These are phyloP conservation scores for Trypanosoma cruzi DNA, from an alignment of 208 protist genomes.

Conservation along the genomic window DNA sequence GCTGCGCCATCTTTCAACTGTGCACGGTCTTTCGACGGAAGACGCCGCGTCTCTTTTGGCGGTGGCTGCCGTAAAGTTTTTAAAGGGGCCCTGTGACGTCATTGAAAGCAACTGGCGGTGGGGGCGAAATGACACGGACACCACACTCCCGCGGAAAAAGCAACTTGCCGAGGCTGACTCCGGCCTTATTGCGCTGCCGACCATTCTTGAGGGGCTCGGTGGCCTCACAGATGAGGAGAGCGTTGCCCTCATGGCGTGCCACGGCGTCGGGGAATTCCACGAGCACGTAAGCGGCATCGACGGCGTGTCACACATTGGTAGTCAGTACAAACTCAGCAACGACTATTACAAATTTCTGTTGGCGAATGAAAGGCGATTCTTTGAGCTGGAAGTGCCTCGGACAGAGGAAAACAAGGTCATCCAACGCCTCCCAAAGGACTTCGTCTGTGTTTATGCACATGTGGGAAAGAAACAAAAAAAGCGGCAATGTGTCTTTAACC, in stretches of 20 bases:
- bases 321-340: constrained; percentile 73
- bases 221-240: constrained; percentile 79
- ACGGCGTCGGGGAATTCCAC: constrained; percentile 89
- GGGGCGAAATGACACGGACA: constrained; percentile 85
- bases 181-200: constrained; percentile 36
- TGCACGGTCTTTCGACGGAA: constrained; percentile 57
- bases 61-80: constrained; percentile 71
- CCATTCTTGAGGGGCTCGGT: constrained; percentile 59
- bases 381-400: constrained; percentile 51
- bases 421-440: constrained; percentile 48
- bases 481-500: constrained; percentile 65
- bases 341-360: constrained; percentile 80
- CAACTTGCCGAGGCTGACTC: constrained; percentile 19
- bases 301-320: constrained; percentile 63
- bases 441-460: constrained; percentile 53
- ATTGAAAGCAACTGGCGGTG: constrained; percentile 64
- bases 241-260: constrained; percentile 82
- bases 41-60: constrained; percentile 70
- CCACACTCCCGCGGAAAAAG: constrained; percentile 46
- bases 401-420: constrained; percentile 79
- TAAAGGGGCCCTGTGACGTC: constrained; percentile 60
- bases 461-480: constrained; percentile 36
- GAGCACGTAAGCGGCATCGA: constrained; percentile 82
- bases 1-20: constrained; percentile 58
- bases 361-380: constrained; percentile 61